Conservation (phyloP, 495 filamentous ascomycete genomes). For the Aspergillus nanangensis region DNA sequence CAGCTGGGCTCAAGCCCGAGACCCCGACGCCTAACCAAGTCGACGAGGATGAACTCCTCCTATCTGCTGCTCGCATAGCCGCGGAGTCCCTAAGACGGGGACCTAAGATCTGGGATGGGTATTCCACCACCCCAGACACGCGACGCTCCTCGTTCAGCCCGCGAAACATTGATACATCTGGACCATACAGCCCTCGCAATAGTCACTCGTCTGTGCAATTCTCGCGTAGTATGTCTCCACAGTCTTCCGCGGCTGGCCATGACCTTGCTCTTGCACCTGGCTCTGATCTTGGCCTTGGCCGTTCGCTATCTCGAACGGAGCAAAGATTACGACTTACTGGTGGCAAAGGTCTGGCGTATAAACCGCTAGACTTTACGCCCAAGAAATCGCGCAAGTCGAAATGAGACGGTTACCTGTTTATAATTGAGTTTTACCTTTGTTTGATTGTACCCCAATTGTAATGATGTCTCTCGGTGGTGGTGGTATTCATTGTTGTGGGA, state of each 20-base stretch:
- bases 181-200: too few relatives aligned
- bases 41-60: constrained; percentile 40
- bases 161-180: constrained; percentile 23
- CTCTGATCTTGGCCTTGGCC: constrained; percentile 29
- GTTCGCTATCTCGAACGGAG: constrained; percentile 38
- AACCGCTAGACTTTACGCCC: constrained; percentile 30
- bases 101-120: constrained; percentile 27
- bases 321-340: constrained; percentile 37
- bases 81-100: constrained; percentile 37
- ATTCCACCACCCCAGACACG: constrained; percentile 15
- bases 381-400: constrained; percentile 16
- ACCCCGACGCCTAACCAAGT: constrained; percentile 22
- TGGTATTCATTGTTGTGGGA: too few relatives aligned
- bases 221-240: constrained; percentile 27
- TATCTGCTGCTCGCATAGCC: constrained; percentile 39
- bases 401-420: neutral
- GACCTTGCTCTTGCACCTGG: constrained; percentile 37
- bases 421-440: neutral
- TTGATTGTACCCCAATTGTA: too few relatives aligned
- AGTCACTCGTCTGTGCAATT: constrained; percentile 15
- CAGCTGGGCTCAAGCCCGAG: constrained; percentile 15
- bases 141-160: constrained; percentile 23
- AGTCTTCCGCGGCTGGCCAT: constrained; percentile 28
- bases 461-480: too few relatives aligned
- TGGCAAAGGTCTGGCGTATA: constrained; percentile 38